Evolutionary conservation across 495 filamentous ascomycete genomes (phyloP).

Genomic region (Aspergillus bertholletiae): DNA sequence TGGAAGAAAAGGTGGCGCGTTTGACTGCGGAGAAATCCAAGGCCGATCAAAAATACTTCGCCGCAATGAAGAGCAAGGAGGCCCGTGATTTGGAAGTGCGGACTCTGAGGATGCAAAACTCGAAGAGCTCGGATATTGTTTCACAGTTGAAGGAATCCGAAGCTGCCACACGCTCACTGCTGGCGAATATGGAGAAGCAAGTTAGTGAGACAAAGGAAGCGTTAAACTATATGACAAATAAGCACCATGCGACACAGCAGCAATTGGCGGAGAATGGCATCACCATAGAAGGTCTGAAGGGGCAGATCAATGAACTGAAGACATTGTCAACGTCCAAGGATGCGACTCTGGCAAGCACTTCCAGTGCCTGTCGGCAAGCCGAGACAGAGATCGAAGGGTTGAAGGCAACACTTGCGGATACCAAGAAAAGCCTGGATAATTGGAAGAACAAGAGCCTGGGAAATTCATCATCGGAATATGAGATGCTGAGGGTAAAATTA

Average conservation of each 20-base stretch:
- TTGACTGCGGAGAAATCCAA: slow-evolving; percentile 87
- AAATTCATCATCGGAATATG: slow-evolving; percentile 76
- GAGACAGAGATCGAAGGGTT: slow-evolving; percentile 73
- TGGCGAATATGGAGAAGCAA: slow-evolving; percentile 89
- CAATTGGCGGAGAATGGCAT: slow-evolving; percentile 64
- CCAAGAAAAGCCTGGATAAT: slow-evolving; percentile 71
- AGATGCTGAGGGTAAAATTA: slow-evolving; percentile 73
- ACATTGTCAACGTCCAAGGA: slow-evolving; percentile 73
- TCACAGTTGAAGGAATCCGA: slow-evolving; percentile 90
- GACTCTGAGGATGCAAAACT: slow-evolving; percentile 72
- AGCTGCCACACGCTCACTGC: slow-evolving; percentile 49
- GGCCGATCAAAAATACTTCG: slow-evolving; percentile 96
- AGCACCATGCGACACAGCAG: slow-evolving; percentile 70
- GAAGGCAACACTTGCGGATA: slow-evolving; percentile 66
- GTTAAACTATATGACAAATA: slow-evolving; percentile 58
- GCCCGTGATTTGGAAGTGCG: slow-evolving; percentile 72
- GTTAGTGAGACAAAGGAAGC: slow-evolving; percentile 74
- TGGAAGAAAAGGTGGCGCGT: slow-evolving; percentile 75
- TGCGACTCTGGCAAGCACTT: slow-evolving; percentile 44
- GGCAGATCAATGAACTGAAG: slow-evolving; percentile 72
- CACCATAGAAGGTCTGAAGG: slow-evolving; percentile 65
- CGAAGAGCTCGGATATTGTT: slow-evolving; percentile 90
- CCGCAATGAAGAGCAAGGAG: slow-evolving; percentile 90
- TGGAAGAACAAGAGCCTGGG: slow-evolving; percentile 78
- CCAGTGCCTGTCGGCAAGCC: slow-evolving; percentile 60